These are phyloP conservation scores for Hypericum perforatum DNA, from an alignment of 345 rosid species.

Conservation along the genomic window DNA sequence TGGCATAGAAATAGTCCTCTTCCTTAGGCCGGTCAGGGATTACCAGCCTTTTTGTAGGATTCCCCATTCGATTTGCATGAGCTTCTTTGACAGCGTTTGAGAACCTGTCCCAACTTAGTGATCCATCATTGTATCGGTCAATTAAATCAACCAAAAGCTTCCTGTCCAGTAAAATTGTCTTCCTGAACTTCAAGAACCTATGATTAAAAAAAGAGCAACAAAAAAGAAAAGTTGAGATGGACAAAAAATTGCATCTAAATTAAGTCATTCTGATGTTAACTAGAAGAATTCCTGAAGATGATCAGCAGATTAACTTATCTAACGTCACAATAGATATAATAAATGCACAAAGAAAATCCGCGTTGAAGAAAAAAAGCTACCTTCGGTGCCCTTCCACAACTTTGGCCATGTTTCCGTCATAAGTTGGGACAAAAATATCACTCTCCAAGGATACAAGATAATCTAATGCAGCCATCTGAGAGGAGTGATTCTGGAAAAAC, in stretches of 20 bases:
- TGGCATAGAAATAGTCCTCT: slow-evolving; percentile 90
- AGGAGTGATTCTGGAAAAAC: slow-evolving; percentile 70
- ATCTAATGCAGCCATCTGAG: slow-evolving; percentile 93
- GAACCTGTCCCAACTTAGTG: slow-evolving; percentile 71
- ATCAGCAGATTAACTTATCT: too few relatives aligned
- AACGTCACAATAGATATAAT: neutral
- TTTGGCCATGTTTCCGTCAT: slow-evolving; percentile 99
- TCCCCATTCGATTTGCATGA: slow-evolving; percentile 66
- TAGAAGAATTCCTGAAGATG: too few relatives aligned
- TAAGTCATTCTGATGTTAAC: too few relatives aligned
- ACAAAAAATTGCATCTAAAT: too few relatives aligned
- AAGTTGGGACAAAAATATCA: slow-evolving; percentile 90
- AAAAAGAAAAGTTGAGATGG: neutral
- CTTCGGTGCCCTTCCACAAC: slow-evolving; percentile 99
- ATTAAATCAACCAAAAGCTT: slow-evolving; percentile 69
- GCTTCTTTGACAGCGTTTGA: slow-evolving; percentile 60
- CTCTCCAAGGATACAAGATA: slow-evolving; percentile 91
- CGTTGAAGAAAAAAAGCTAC: slow-evolving; percentile 22
- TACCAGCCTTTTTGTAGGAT: slow-evolving; percentile 46
- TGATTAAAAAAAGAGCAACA: neutral
- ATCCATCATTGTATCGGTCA: slow-evolving; percentile 54
- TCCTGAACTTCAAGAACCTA: slow-evolving; percentile 86
- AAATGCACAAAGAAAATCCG: neutral
- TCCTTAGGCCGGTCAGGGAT: slow-evolving; percentile 79
- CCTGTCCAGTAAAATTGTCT: slow-evolving; percentile 68